Conservation (phyloP, 1,139 yeast genomes). For the Debaryomycetaceae sp. region DNA sequence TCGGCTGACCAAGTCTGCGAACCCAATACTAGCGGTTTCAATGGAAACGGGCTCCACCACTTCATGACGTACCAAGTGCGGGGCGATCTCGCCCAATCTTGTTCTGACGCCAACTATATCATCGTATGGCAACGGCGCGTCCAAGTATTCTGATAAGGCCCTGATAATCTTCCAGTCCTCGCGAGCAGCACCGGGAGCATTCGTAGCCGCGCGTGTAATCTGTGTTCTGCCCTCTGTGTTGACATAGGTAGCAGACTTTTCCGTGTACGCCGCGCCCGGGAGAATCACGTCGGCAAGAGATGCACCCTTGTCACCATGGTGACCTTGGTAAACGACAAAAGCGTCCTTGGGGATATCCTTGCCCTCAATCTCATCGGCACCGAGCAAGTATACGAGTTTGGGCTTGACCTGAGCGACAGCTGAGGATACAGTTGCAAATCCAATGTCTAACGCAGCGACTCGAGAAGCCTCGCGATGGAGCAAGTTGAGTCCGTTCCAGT, state of each 20-base stretch:
- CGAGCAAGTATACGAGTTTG: constrained; percentile 69
- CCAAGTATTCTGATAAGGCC: constrained; percentile 73
- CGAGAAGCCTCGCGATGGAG: constrained; percentile 84
- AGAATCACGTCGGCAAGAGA: constrained; percentile 79
- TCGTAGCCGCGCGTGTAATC: constrained; percentile 76
- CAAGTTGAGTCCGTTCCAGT: constrained; percentile 77
- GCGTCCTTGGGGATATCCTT: constrained; percentile 74
- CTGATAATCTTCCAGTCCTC: constrained; percentile 88
- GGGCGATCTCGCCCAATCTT: constrained; percentile 71
- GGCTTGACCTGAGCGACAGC: constrained; percentile 44
- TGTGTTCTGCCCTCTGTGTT: constrained; percentile 90
- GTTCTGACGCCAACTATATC: constrained; percentile 59
- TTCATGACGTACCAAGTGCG: constrained; percentile 70
- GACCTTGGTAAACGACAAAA: constrained; percentile 85
- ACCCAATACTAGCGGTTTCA: constrained; percentile 50
- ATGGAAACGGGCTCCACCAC: constrained; percentile 58
- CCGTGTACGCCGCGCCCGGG: constrained; percentile 87
- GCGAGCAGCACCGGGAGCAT: constrained; percentile 86
- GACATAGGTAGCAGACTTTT: constrained; percentile 78
- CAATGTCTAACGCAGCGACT: constrained; percentile 78
- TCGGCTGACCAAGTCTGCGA: constrained; percentile 34
- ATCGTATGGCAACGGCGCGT: constrained; percentile 66
- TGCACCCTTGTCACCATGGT: constrained; percentile 87
- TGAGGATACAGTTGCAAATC: constrained; percentile 52
- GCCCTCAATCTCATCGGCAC: constrained; percentile 72